These are phyloP conservation scores for Fusarium sp. DNA, from an alignment of 2,329 filamentous ascomycete genomes.

Conservation along the genomic window DNA sequence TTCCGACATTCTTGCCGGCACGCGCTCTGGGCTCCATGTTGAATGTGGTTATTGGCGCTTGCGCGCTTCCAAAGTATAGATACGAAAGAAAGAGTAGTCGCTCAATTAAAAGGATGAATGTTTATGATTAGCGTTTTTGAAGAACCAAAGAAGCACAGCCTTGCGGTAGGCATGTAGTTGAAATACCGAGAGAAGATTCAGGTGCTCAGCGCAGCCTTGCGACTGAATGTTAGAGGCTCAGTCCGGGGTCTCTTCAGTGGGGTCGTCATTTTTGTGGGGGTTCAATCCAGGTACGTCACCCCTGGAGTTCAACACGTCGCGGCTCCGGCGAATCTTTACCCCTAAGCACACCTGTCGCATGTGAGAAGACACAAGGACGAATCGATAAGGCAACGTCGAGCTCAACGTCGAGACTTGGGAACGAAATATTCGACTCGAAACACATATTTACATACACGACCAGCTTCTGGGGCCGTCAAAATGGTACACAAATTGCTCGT, in stretches of 20 bases:
- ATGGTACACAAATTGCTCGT: slow-evolving; percentile 44
- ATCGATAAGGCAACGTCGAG: slow-evolving; percentile 19
- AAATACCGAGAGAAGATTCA: slow-evolving; percentile 27
- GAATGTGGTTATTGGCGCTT: slow-evolving; percentile 20
- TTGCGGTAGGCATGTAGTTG: slow-evolving; percentile 38
- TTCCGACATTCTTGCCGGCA: slow-evolving; percentile 82
- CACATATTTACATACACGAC: background rate
- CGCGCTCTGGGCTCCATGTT: slow-evolving; percentile 82
- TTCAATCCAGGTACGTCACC: slow-evolving; percentile 38
- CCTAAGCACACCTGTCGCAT: slow-evolving; percentile 49
- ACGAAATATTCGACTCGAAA: background rate
- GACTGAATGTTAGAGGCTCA: slow-evolving; percentile 31
- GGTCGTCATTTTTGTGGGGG: slow-evolving; percentile 39
- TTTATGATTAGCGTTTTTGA: background rate
- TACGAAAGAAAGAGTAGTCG: background rate
- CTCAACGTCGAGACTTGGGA: background rate
- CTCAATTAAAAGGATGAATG: background rate
- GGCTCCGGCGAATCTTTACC: slow-evolving; percentile 55
- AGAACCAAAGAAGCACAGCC: slow-evolving; percentile 20
- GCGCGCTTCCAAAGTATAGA: slow-evolving; percentile 12
- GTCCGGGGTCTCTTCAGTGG: slow-evolving; percentile 30
- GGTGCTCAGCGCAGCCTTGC: slow-evolving; percentile 27
- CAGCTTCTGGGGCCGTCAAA: slow-evolving; percentile 17
- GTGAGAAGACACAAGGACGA: slow-evolving; percentile 28
- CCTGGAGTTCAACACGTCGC: slow-evolving; percentile 23